Conservation (phyloP, 1,284 basidiomycete species). For the Neonothopanus nambi region DNA sequence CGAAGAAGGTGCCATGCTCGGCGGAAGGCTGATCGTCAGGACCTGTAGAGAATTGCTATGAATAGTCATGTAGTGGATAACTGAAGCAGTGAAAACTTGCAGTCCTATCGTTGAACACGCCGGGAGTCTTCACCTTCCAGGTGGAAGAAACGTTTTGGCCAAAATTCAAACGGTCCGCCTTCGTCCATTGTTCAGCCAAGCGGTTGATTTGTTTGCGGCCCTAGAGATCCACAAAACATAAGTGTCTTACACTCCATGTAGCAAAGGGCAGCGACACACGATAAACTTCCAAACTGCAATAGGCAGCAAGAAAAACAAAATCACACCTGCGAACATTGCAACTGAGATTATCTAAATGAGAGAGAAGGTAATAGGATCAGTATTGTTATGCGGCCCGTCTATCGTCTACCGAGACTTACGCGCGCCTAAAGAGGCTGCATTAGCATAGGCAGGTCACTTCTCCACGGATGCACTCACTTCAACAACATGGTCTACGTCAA, state of each 20-base stretch:
- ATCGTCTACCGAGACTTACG: not conserved
- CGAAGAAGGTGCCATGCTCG: slow-evolving; percentile 28
- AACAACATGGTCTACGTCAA: slow-evolving; percentile 1
- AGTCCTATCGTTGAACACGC: slow-evolving; percentile 38
- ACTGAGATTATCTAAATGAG: slow-evolving; percentile 40
- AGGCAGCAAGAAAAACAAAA: slow-evolving; percentile 44
- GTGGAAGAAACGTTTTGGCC: slow-evolving; percentile 33
- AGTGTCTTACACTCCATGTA: not conserved
- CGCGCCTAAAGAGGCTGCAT: not conserved
- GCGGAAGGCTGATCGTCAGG: slow-evolving; percentile 42
- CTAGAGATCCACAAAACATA: slow-evolving; percentile 28
- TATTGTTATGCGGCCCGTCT: slow-evolving; percentile 14
- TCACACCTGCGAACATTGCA: slow-evolving; percentile 37
- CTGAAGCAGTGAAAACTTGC: slow-evolving; percentile 32
- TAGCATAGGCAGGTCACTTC: no score
- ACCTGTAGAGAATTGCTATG: slow-evolving; percentile 27
- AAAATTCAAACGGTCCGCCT: slow-evolving; percentile 38
- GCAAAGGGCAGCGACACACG: slow-evolving; percentile 29
- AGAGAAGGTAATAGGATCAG: slow-evolving; percentile 13
- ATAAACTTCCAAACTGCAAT: slow-evolving; percentile 50
- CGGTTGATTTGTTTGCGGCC: slow-evolving; percentile 43
- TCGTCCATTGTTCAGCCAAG: slow-evolving; percentile 44
- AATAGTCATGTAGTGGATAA: not conserved
- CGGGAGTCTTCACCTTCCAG: slow-evolving; percentile 46
- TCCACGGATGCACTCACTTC: slow-evolving; percentile 5